These are phyloP conservation scores for Chlorella sp. DNA, from an alignment of 139 green algal genomes.

Conservation along the genomic window DNA sequence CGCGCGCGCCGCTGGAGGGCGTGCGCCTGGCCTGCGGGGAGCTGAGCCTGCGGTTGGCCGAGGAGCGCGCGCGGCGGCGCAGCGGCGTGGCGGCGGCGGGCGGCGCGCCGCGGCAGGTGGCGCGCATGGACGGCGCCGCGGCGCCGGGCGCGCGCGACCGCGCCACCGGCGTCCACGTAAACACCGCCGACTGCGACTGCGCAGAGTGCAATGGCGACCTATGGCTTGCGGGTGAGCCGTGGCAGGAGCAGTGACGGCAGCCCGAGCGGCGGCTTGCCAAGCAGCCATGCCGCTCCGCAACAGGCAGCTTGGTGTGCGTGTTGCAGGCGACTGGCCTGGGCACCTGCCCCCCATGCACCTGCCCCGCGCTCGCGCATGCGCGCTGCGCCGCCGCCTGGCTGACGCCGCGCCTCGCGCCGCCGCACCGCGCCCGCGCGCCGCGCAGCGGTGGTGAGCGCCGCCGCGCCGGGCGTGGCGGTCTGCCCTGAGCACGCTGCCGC, in stretches of 20 bases:
- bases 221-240: constrained; percentile 66
- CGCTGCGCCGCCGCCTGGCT: no score
- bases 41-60: background rate
- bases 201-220: constrained; percentile 71
- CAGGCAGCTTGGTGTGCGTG: no score
- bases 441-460: constrained; percentile 56
- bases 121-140: constrained; percentile 23
- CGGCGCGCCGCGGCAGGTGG: constrained; percentile 13
- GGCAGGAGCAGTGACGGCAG: no score
- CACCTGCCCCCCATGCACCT: no score
- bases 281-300: no score
- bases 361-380: no score
- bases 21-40: background rate
- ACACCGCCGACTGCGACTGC: constrained; percentile 69
- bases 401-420: no score
- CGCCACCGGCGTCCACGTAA: constrained; percentile 41
- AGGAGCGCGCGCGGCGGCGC: background rate
- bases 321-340: no score
- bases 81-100: background rate
- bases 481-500: constrained; percentile 73
- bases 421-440: no score
- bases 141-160: constrained; percentile 26
- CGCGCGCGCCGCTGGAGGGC: background rate
- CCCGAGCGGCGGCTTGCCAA: no score
- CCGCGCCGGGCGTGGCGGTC: constrained; percentile 40